These are phyloP conservation scores for Anisodus tanguticus DNA, from an alignment of 257 asterid genomes.

Conservation along the genomic window DNA sequence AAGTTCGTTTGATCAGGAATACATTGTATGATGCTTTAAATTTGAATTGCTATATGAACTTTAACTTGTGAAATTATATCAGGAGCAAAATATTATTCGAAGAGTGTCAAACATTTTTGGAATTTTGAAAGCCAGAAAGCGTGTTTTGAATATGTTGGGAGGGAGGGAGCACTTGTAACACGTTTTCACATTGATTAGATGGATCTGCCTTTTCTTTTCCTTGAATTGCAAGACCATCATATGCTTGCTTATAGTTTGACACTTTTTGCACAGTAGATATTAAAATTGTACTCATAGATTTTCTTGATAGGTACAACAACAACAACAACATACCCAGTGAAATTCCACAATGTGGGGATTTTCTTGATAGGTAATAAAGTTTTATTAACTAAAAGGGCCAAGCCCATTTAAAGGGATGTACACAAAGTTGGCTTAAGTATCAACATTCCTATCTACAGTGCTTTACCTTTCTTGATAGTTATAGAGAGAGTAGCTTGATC, in stretches of 20 bases:
- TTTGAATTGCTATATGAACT: slow-evolving; percentile 13
- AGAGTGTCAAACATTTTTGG: slow-evolving; percentile 7
- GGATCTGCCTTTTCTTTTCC: neutral
- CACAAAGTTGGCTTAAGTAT: neutral
- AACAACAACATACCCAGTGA: too few species aligned
- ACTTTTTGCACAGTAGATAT: neutral
- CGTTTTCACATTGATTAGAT: slow-evolving; percentile 5
- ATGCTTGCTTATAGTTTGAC: neutral
- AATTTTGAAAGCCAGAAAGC: slow-evolving; percentile 12
- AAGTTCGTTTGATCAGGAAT: neutral
- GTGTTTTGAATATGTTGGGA: neutral
- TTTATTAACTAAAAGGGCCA: neutral
- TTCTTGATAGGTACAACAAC: too few species aligned
- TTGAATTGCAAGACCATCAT: slow-evolving; percentile 3
- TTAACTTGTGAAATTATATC: slow-evolving; percentile 1
- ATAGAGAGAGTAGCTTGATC: neutral
- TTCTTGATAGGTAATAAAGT: neutral
- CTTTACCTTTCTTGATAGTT: slow-evolving; percentile 13
- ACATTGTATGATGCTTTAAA: neutral
- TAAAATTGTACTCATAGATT: neutral
- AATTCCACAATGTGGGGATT: too few species aligned
- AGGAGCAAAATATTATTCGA: neutral
- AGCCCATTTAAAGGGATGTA: neutral
- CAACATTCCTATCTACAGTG: neutral
- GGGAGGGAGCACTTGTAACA: neutral